Conservation (phyloP, 495 filamentous ascomycete genomes). For the Aspergillus nanangensis region DNA sequence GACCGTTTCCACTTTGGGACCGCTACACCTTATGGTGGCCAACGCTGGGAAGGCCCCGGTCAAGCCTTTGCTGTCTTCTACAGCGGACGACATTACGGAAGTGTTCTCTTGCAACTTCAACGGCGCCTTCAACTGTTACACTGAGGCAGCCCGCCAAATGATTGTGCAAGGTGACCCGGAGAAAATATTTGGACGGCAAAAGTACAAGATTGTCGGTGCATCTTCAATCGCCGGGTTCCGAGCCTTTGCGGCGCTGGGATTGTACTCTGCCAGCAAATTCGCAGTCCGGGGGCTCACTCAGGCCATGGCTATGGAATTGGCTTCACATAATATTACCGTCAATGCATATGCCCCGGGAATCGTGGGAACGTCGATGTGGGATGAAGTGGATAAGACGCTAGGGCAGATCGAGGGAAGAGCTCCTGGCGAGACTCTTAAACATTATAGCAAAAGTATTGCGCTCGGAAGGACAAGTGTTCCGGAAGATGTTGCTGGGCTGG, state of each 20-base stretch:
- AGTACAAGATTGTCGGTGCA: slow-evolving; percentile 51
- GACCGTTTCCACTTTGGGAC: no score
- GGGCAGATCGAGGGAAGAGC: slow-evolving; percentile 35
- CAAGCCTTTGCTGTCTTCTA: slow-evolving; percentile 56
- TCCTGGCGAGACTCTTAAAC: slow-evolving; percentile 48
- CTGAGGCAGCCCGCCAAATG: slow-evolving; percentile 64
- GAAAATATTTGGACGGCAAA: slow-evolving; percentile 28
- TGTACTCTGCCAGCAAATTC: slow-evolving; percentile 55
- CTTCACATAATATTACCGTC: slow-evolving; percentile 52
- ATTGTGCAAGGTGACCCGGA: slow-evolving; percentile 23
- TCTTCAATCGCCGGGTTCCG: slow-evolving; percentile 54
- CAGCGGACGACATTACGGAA: slow-evolving; percentile 48
- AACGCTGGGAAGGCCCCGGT: slow-evolving; percentile 63
- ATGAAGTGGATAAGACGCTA: slow-evolving; percentile 49
- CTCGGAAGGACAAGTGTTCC: slow-evolving; percentile 48
- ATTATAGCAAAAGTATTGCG: slow-evolving; percentile 41
- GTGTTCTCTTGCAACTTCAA: slow-evolving; percentile 58
- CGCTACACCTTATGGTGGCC: slow-evolving; percentile 32
- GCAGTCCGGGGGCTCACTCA: slow-evolving; percentile 57
- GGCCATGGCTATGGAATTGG: slow-evolving; percentile 55
- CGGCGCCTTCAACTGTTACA: slow-evolving; percentile 63
- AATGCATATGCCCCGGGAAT: slow-evolving; percentile 62
- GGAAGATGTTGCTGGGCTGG: slow-evolving; percentile 54
- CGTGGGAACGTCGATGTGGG: slow-evolving; percentile 59
- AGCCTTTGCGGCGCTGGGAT: slow-evolving; percentile 44